Conservation (phyloP, 305 asterid genomes). For the Euphrasia arctica region DNA sequence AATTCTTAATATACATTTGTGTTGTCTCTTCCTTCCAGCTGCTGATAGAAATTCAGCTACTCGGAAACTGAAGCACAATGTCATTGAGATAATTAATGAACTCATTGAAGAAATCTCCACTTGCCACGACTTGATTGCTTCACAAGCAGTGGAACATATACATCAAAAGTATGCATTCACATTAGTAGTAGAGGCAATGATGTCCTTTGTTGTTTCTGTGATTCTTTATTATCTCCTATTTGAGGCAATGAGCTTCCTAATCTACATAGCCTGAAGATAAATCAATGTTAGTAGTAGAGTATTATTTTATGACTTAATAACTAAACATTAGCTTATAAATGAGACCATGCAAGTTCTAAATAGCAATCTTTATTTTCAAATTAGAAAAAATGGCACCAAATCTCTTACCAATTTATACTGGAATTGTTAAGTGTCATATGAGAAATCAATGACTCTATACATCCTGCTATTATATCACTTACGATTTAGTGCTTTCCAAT, state of each 20-base stretch:
- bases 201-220: slow-evolving; percentile 19
- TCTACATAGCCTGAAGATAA: not conserved
- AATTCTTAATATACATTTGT: slow-evolving; percentile 18
- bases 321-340: slow-evolving; percentile 4
- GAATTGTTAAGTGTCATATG: not conserved
- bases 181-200: not conserved
- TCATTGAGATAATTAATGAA: slow-evolving; percentile 91
- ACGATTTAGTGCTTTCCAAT: no score
- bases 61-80: slow-evolving; percentile 90
- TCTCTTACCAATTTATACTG: not conserved
- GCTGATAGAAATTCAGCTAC: slow-evolving; percentile 73
- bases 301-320: not conserved
- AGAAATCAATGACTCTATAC: no score
- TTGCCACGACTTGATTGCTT: slow-evolving; percentile 95
- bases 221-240: slow-evolving; percentile 6
- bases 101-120: slow-evolving; percentile 89
- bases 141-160: slow-evolving; percentile 98
- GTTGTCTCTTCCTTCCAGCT: slow-evolving; percentile 57
- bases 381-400: not conserved
- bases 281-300: not conserved
- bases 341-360: not conserved
- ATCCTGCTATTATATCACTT: no score
- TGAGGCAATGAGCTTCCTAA: not conserved
- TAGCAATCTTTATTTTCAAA: not conserved
- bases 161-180: slow-evolving; percentile 77